Percentiles rank a stretch among this genome's conserved stretches.
Evolutionary conservation across 1,139 yeast genomes (phyloP).

Genomic region (Zygoascus meyerae): DNA sequence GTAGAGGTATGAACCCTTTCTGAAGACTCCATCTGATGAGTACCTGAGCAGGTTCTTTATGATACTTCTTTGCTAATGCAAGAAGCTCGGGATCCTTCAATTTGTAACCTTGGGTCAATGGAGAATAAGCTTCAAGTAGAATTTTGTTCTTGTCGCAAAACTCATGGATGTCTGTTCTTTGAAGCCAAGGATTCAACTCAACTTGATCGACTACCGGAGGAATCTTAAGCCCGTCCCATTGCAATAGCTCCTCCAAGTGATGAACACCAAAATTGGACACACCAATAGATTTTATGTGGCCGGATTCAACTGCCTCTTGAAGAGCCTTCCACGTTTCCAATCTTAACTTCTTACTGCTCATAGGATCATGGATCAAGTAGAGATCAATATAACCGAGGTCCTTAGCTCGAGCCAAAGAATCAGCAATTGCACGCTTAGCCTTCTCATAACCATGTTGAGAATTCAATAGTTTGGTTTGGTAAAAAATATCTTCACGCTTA

Average conservation of each 20-base stretch:
- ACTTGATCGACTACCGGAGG: slow-evolving; percentile 48
- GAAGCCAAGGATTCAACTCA: slow-evolving; percentile 59
- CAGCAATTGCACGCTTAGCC: slow-evolving; percentile 50
- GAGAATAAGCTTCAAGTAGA: slow-evolving; percentile 63
- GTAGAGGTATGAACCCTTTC: slow-evolving; percentile 54
- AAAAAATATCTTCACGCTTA: slow-evolving; percentile 56
- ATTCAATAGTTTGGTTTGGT: slow-evolving; percentile 65
- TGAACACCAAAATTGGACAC: slow-evolving; percentile 41
- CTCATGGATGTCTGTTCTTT: slow-evolving; percentile 47
- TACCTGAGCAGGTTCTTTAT: slow-evolving; percentile 40
- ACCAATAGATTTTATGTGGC: slow-evolving; percentile 38
- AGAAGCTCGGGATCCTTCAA: slow-evolving; percentile 46
- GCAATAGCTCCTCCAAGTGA: slow-evolving; percentile 38
- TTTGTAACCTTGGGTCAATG: slow-evolving; percentile 58
- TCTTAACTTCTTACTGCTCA: slow-evolving; percentile 28
- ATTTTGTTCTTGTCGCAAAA: slow-evolving; percentile 49
- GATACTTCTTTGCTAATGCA: slow-evolving; percentile 36
- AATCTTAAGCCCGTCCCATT: slow-evolving; percentile 36
- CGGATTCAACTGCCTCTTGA: slow-evolving; percentile 37
- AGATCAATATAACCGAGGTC: slow-evolving; percentile 47
- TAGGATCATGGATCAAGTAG: slow-evolving; percentile 38
- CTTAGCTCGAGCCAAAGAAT: slow-evolving; percentile 47
- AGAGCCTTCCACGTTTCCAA: slow-evolving; percentile 42
- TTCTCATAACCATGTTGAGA: slow-evolving; percentile 51
- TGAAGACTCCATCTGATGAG: slow-evolving; percentile 41